phyloP scores from a whole-genome alignment of 306 rosid genomes.

The Hippophae gyantsensis region DNA sequence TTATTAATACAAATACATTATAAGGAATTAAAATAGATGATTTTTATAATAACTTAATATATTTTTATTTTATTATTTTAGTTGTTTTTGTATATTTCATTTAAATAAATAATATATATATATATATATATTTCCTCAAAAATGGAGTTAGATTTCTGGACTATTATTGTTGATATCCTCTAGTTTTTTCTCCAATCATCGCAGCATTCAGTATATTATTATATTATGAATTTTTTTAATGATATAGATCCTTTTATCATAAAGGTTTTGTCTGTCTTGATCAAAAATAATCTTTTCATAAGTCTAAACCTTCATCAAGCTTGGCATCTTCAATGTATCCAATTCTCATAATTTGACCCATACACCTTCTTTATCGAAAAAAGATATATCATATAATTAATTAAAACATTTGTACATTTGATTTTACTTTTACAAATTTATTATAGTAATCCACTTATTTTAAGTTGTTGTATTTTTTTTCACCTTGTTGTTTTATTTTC shows the following conservation, averaged over 20 bases:
- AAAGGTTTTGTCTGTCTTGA: slow-evolving; percentile 8
- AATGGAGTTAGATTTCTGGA: slow-evolving; percentile 7
- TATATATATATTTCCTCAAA: too few species aligned
- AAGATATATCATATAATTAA: slow-evolving; percentile 14
- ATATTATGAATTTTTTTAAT: slow-evolving; percentile 10
- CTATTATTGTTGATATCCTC: not conserved
- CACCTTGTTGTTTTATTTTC: too few species aligned
- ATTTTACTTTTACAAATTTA: too few species aligned
- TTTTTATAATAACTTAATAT: too few species aligned
- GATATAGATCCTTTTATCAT: slow-evolving; percentile 46
- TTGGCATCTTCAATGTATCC: slow-evolving; percentile 34
- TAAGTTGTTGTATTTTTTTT: too few species aligned
- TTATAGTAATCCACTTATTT: too few species aligned
- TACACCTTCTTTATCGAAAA: slow-evolving; percentile 18
- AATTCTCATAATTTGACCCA: slow-evolving; percentile 18
- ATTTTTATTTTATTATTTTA: too few species aligned
- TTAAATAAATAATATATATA: too few species aligned
- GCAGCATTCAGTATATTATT: not conserved
- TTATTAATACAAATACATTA: too few species aligned
- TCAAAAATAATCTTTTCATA: slow-evolving; percentile 6
- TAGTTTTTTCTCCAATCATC: slow-evolving; percentile 23
- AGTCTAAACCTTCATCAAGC: slow-evolving; percentile 30
- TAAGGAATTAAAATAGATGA: too few species aligned
- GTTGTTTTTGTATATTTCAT: too few species aligned
- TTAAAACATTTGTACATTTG: not conserved